Percentiles rank a stretch among this genome's conserved stretches.
Evolutionary conservation across 1,139 yeast species (phyloP).

Genomic region (Geotrichum phurueaensis): DNA sequence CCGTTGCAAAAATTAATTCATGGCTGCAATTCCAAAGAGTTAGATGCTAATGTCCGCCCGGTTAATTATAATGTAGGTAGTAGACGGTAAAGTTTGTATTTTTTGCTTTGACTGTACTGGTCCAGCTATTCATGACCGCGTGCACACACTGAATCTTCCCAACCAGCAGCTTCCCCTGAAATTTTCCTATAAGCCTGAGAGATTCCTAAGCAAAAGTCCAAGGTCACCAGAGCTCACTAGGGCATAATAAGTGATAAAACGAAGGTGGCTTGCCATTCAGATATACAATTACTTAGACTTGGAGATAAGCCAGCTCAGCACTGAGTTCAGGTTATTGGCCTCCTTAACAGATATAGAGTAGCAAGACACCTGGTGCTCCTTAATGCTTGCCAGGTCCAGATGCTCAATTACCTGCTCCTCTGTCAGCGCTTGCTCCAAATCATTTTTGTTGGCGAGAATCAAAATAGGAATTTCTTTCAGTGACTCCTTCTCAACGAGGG

Average conservation of each 20-base stretch:
- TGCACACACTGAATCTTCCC: not conserved
- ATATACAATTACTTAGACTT: slow-evolving; percentile 20
- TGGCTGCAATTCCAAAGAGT: too few relatives aligned
- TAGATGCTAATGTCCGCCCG: too few relatives aligned
- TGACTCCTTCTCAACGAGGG: slow-evolving; percentile 32
- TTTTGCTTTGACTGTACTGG: too few relatives aligned
- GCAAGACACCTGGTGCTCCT: slow-evolving; percentile 36
- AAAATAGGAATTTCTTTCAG: slow-evolving; percentile 36
- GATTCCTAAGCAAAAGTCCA: too few relatives aligned
- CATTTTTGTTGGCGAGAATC: slow-evolving; percentile 38
- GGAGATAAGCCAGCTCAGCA: slow-evolving; percentile 36
- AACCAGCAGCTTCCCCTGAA: not conserved
- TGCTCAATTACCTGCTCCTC: slow-evolving; percentile 35
- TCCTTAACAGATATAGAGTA: slow-evolving; percentile 40
- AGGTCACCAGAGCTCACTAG: too few relatives aligned
- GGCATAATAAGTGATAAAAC: not conserved
- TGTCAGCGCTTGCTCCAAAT: slow-evolving; percentile 31
- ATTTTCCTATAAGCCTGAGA: too few relatives aligned
- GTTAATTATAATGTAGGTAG: too few relatives aligned
- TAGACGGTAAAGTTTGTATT: too few relatives aligned
- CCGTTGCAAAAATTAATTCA: too few relatives aligned
- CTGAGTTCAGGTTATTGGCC: slow-evolving; percentile 35
- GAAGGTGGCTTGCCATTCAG: not conserved
- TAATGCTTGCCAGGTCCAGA: slow-evolving; percentile 33
- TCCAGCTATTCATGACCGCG: too few relatives aligned